These are phyloP conservation scores for Ophiocordyceps camponoti-leonardi DNA, from an alignment of 2,329 filamentous ascomycete genomes.

Conservation along the genomic window DNA sequence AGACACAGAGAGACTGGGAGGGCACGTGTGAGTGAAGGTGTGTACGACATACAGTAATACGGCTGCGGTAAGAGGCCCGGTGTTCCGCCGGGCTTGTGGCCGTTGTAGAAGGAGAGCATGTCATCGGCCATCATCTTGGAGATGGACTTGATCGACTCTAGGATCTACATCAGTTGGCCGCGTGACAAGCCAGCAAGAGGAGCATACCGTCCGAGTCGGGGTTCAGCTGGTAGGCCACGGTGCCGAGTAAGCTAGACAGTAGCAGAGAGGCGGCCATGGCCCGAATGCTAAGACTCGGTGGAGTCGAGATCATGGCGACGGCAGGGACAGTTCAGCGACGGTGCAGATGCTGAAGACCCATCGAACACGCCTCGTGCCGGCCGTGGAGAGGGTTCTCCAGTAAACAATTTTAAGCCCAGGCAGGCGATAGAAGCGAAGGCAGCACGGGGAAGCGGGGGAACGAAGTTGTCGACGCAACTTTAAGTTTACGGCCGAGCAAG, in stretches of 20 bases:
- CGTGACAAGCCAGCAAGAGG: background rate
- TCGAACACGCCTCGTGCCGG: too few relatives aligned
- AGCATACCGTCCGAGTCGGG: slow-evolving; percentile 13
- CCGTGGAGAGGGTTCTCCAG: too few relatives aligned
- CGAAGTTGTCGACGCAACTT: too few relatives aligned
- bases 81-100: slow-evolving; percentile 29
- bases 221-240: slow-evolving; percentile 18
- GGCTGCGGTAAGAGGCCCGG: slow-evolving; percentile 34
- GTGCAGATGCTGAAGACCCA: too few relatives aligned
- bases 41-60: slow-evolving; percentile 31
- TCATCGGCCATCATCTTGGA: slow-evolving; percentile 33
- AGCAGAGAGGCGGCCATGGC: slow-evolving; percentile 8
- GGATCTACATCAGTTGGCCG: background rate
- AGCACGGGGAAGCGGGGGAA: too few relatives aligned
- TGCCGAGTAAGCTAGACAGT: slow-evolving; percentile 4
- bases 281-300: slow-evolving; percentile 5
- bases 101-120: slow-evolving; percentile 24
- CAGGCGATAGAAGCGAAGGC: too few relatives aligned
- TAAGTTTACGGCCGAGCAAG: too few relatives aligned
- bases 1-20: background rate
- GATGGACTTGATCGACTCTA: slow-evolving; percentile 32
- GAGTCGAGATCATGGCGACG: background rate
- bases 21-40: background rate
- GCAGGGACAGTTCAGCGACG: background rate
- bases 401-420: too few relatives aligned